Evolutionary conservation across 495 filamentous ascomycete genomes (phyloP), one percentile per base, ranked within the genome.

Genomic region (Geoglossum glabrum): DNA sequence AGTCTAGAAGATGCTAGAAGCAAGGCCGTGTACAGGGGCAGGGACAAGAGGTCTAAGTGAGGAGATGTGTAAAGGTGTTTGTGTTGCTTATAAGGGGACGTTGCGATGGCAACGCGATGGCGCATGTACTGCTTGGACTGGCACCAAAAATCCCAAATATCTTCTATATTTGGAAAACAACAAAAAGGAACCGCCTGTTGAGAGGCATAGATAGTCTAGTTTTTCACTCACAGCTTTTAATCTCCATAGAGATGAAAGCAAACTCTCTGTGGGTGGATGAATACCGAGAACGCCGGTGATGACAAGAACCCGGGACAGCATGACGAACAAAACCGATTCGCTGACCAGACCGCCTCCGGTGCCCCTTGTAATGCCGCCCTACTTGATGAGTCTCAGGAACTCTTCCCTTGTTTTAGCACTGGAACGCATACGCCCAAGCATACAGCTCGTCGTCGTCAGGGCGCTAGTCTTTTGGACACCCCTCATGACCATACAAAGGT

Each of bases 401-500:
- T 98, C 92, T 65, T 95, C 89, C 55, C 92, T 76, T 4, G 89
- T 95, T 74, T 90, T 95, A 34, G 87, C 87, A 64, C 85, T 90
- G 23, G 84, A 84, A 63, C 90, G 82, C 76, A 97, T 93, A 66
- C 87, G 85, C 25, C 92, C 93, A 27, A 96, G 76, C 75, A 97
- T 94, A 65, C 90, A 96, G 70, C 89, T 96, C 33, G 92, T 97
- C 28, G 87, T 90, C 11, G 93, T 97, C 15, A 75, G 85, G 49
- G 85, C 82, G 46, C 79, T 79, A 6, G 86, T 86, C 74, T 99
- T 96, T 67, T 95, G 78, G 27, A 96, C 88, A 0, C 90, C 90
- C 25, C 90, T 77, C 86, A 92, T 92, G 10, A 95, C 90, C 90
- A 96, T 97, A 74, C 92, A 97, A n/a, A 97, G 75, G 72, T 98